A percentile compares a stretch with the other conserved stretches of the same genome.
phyloP scores from a whole-genome alignment of 2,329 filamentous ascomycete genomes.

The Xylaria multiplex region DNA sequence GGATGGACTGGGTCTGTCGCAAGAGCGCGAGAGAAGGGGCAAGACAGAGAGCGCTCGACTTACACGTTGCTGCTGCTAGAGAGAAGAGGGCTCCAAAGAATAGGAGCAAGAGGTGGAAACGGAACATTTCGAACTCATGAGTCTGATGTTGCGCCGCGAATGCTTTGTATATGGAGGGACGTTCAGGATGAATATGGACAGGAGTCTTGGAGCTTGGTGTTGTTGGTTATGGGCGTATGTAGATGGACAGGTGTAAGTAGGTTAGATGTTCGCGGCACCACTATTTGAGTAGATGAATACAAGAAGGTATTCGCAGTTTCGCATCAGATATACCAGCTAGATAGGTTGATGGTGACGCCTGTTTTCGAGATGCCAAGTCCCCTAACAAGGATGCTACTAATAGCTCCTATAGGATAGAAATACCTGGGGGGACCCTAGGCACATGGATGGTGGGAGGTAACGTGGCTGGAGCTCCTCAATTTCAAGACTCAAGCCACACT shows the following conservation, averaged over 20 bases:
- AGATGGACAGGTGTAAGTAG: neutral
- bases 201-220: neutral
- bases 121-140: slow-evolving; percentile 42
- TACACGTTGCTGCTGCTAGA: slow-evolving; percentile 55
- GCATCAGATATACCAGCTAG: neutral
- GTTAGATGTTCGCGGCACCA: neutral
- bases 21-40: neutral
- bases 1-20: neutral
- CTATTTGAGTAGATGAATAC: neutral
- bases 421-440: neutral
- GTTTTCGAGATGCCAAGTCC: slow-evolving; percentile 24
- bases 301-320: neutral
- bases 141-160: neutral
- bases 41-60: slow-evolving; percentile 36
- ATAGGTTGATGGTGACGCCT: neutral
- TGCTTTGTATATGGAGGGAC: neutral
- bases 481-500: slow-evolving; percentile 5
- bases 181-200: neutral
- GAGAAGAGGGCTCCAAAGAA: slow-evolving; percentile 47
- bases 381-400: neutral
- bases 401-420: too few species aligned
- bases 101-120: slow-evolving; percentile 45
- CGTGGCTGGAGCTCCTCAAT: slow-evolving; percentile 16
- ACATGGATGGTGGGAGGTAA: too few species aligned
- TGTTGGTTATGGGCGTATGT: neutral